Base-by-base conservation (phyloP, 495 filamentous ascomycete genomes). In the Penicillium desertorum region DNA sequence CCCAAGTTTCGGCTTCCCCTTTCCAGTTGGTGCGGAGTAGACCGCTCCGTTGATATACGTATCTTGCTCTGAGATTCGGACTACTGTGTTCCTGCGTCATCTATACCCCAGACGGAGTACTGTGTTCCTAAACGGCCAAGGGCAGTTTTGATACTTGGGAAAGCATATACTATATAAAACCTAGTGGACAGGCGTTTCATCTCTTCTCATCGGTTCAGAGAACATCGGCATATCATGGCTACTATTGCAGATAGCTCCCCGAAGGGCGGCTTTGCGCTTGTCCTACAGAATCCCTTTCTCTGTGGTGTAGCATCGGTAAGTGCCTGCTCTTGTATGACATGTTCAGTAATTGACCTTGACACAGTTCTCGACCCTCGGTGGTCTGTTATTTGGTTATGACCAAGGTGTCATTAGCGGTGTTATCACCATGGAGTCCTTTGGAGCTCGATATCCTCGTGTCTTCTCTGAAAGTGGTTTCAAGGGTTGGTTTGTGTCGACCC, bases 401-500 rank as follows among this genome's bases (percentile, higher is more conserved):
- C 73, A 76, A 44, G 69, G 66, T 29, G 71, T 75, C 11, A 64
- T 76, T 7, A 68, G 65, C 3, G 73, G 73, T 37, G 69, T 76
- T n/a, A 62, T 73, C 47, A 76, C 74, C 9, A 80, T 80, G 76
- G 65, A 75, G 45, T 71, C 71, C 19, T 73, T 75, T 52, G 70
- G 62, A 4, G 66, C 69, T 46, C 65, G 88, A 48, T 90, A 90
- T 79, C 86, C 85, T 36, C 77, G 79, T 20, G 86, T 85, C 45
- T 83, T 79, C 54, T 63, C 73, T 0, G 79, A 89, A 62, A 80
- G 82, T 62, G 82, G 86, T 0, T 85, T 75, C 56, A 89, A 90
- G 66, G 89, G 88, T 29, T 90, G 88, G 85, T 75, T 92, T 47
- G 89, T 89, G 5, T 83, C 90, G 2, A 92, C 92, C 55, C 83